Percentiles rank a stretch among this genome's conserved stretches.
phyloP scores from a whole-genome alignment of 257 asterid genomes.

The Lycium barbarum region DNA sequence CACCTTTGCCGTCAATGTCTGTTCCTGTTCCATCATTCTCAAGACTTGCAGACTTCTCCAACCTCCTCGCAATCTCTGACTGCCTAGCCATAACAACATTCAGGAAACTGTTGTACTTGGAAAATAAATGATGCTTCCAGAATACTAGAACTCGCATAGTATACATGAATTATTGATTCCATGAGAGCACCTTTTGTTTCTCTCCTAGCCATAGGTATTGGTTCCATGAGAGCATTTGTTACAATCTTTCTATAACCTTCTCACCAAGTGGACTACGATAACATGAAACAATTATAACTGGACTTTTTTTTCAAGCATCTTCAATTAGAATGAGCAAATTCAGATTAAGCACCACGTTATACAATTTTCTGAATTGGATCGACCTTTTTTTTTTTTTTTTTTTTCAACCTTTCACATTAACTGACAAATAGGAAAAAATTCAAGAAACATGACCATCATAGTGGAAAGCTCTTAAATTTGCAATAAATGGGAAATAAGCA shows the following conservation, averaged over 20 bases:
- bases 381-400: too few species aligned
- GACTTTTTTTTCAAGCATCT: too few species aligned
- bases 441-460: too few species aligned
- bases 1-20: constrained; percentile 59
- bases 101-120: constrained; percentile 40
- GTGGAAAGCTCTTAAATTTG: too few species aligned
- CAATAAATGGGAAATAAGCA: background rate
- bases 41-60: constrained; percentile 67
- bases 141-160: background rate
- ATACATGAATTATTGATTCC: constrained; percentile 13
- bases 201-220: background rate
- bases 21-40: constrained; percentile 56
- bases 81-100: constrained; percentile 88
- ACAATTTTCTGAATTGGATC: too few species aligned
- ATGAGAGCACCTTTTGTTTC: background rate
- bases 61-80: constrained; percentile 91
- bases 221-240: background rate
- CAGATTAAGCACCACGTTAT: too few species aligned
- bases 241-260: too few species aligned
- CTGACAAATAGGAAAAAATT: too few species aligned
- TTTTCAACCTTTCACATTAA: too few species aligned
- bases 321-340: too few species aligned
- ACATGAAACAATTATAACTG: too few species aligned
- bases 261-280: too few species aligned
- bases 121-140: background rate